Conservation (phyloP, 805 yeast genomes). For the Saccharomyces jurei region DNA sequence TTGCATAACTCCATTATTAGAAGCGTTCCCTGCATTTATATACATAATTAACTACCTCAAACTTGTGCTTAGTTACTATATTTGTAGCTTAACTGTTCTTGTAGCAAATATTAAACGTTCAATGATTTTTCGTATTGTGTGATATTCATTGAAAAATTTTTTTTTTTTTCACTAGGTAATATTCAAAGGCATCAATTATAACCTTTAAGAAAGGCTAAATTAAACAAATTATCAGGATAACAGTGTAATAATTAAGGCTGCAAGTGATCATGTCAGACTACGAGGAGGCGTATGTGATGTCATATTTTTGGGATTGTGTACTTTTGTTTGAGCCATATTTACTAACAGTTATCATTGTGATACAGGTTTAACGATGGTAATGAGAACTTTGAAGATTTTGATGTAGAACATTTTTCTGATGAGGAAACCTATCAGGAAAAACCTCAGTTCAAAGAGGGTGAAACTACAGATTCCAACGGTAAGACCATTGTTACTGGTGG, state of each 20-base stretch:
- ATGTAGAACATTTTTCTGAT: conserved; percentile 76
- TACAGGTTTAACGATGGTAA: conserved; percentile 56
- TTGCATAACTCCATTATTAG: background rate
- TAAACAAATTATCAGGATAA: background rate
- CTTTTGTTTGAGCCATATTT: background rate
- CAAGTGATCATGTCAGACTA: conserved; percentile 41
- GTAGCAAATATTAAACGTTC: background rate
- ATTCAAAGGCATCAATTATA: background rate
- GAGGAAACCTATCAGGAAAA: conserved; percentile 37
- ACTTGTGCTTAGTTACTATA: background rate
- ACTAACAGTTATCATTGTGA: background rate
- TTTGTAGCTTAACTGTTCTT: background rate
- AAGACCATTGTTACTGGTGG: conserved; percentile 67
- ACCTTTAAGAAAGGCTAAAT: background rate
- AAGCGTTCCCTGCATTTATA: background rate
- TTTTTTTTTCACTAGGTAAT: background rate
- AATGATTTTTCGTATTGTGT: background rate
- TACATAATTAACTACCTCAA: background rate
- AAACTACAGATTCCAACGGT: conserved; percentile 52
- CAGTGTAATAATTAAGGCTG: background rate
- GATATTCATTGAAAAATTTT: background rate
- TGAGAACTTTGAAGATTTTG: conserved; percentile 72
- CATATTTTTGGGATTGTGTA: background rate
- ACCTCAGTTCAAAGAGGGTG: conserved; percentile 28
- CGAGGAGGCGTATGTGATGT: conserved; percentile 38